Evolutionary conservation across 768 basidiomycete genomes (phyloP).

Genomic region (Cyclocybe aegerita): DNA sequence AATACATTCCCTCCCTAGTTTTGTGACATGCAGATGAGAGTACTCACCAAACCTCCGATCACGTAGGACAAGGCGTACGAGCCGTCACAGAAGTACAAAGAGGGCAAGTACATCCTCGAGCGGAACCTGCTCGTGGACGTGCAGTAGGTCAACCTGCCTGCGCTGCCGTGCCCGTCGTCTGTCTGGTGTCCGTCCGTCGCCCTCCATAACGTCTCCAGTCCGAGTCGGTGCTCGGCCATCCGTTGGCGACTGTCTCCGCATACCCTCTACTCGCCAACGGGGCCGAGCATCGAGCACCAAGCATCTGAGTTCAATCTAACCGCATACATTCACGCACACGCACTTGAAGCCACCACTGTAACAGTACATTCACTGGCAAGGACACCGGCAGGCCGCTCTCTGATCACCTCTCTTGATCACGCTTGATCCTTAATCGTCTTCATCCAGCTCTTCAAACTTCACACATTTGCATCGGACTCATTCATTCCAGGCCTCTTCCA

Average conservation of each 20-base stretch:
- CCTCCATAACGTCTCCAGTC: not conserved
- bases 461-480: conserved; percentile 10
- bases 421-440: no score
- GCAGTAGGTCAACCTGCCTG: conserved; percentile 43
- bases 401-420: not conserved
- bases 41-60: not conserved
- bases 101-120: conserved; percentile 98
- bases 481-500: no score
- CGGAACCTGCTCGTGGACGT: conserved; percentile 87
- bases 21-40: no score
- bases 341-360: not conserved
- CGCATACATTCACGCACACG: conserved; percentile 4
- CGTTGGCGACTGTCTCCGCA: conserved; percentile 16
- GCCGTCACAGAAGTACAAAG: conserved; percentile 92
- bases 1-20: not conserved
- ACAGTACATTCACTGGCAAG: no score
- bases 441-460: conserved; percentile 3
- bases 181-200: not conserved
- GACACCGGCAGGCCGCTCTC: conserved; percentile 16
- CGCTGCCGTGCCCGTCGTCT: conserved; percentile 6
- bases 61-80: conserved; percentile 89
- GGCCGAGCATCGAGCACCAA: not conserved
- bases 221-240: not conserved
- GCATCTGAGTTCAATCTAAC: no score
- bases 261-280: conserved; percentile 7